These are phyloP conservation scores for Carex pumila DNA, from an alignment of 176 grass and related monocot species.

Conservation along the genomic window DNA sequence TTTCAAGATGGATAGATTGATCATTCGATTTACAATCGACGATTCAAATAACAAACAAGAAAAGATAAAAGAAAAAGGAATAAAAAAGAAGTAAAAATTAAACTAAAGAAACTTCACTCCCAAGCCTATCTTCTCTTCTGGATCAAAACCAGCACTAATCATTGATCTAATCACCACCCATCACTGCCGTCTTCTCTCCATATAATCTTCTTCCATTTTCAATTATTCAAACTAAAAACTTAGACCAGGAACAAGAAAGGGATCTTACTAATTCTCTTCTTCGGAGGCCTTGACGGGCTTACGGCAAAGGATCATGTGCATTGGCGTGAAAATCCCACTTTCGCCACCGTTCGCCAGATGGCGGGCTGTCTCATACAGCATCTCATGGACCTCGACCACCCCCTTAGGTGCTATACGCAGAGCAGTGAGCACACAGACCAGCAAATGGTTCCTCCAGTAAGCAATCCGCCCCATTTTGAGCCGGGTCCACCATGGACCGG, in stretches of 20 bases:
- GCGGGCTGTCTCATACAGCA: constrained; percentile 90
- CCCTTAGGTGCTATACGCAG: constrained; percentile 90
- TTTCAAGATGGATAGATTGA: constrained; percentile 25
- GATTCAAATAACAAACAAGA: constrained; percentile 23
- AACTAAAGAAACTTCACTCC: constrained; percentile 33
- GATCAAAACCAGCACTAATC: constrained; percentile 21
- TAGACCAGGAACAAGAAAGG: constrained; percentile 21
- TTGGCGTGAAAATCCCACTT: constrained; percentile 88
- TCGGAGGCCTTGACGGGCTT: constrained; percentile 33
- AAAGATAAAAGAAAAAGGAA: constrained; percentile 20
- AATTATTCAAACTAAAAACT: constrained; percentile 22
- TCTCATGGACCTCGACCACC: constrained; percentile 89
- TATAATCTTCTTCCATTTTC: constrained; percentile 18
- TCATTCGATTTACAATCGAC: constrained; percentile 37
- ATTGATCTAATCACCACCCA: not conserved
- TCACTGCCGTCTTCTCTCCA: not conserved
- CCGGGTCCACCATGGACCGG: constrained; percentile 83
- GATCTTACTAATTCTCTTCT: constrained; percentile 36
- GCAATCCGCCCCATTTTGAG: constrained; percentile 95
- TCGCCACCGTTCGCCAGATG: constrained; percentile 79
- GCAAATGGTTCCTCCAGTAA: constrained; percentile 93
- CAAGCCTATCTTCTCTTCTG: constrained; percentile 22
- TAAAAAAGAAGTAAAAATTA: constrained; percentile 26
- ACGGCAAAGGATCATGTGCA: constrained; percentile 99
- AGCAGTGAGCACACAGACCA: constrained; percentile 77